phyloP scores from a whole-genome alignment of 2,329 filamentous ascomycete genomes.

The Fusarium sp. region DNA sequence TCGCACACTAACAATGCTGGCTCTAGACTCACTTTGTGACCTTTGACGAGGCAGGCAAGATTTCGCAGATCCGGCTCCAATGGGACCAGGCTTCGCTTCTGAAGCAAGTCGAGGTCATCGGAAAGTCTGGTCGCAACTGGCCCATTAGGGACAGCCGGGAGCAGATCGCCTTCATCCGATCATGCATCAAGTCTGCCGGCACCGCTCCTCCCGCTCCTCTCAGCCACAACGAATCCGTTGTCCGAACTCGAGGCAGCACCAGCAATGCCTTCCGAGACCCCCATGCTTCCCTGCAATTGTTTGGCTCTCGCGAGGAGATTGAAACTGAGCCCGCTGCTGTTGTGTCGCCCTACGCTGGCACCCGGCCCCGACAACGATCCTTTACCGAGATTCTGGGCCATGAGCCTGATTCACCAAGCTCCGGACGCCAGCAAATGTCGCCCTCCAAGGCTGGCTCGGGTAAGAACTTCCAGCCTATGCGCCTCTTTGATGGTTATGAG shows the following conservation, averaged over 20 bases:
- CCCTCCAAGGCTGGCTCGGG: conserved; percentile 64
- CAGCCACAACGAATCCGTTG: conserved; percentile 53
- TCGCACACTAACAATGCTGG: conserved; percentile 19
- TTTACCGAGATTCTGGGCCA: conserved; percentile 78
- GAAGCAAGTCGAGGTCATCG: conserved; percentile 94
- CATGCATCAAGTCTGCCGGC: conserved; percentile 65
- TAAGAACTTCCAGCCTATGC: conserved; percentile 73
- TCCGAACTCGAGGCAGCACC: conserved; percentile 64
- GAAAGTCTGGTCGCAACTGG: conserved; percentile 91
- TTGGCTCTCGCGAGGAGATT: conserved; percentile 75
- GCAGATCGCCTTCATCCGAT: conserved; percentile 81
- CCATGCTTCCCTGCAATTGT: conserved; percentile 80
- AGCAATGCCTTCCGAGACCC: conserved; percentile 70
- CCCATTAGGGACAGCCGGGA: conserved; percentile 90
- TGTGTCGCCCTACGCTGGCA: conserved; percentile 72
- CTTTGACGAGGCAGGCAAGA: conserved; percentile 82
- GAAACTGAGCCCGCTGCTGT: conserved; percentile 62
- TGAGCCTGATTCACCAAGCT: conserved; percentile 62
- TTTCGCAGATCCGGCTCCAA: conserved; percentile 86
- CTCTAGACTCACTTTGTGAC: conserved; percentile 86
- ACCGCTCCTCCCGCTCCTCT: conserved; percentile 49
- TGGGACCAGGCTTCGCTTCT: conserved; percentile 97
- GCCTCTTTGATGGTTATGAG: conserved; percentile 71
- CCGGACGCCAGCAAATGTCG: conserved; percentile 63
- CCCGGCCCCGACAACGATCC: conserved; percentile 74